Evolutionary conservation across 2,329 filamentous ascomycete species (phyloP).

Genomic region (Alternaria conjuncta): DNA sequence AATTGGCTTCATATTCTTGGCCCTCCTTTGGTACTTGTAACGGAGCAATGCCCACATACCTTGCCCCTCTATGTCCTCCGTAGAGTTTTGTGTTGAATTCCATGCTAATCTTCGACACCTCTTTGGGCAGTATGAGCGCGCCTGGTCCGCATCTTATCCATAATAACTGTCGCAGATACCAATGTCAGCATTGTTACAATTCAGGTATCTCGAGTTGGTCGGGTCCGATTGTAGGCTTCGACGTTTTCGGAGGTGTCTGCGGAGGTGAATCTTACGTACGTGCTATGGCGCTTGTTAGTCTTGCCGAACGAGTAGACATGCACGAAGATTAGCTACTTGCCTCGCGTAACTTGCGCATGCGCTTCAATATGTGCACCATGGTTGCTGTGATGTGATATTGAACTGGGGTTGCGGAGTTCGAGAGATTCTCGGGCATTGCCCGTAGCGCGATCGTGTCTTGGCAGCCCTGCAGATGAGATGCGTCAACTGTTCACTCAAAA

Average conservation of each 20-base stretch:
- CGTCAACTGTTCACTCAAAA: background rate
- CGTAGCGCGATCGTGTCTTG: constrained; percentile 21
- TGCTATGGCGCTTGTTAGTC: constrained; percentile 38
- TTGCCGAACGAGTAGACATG: background rate
- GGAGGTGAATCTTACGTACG: constrained; percentile 31
- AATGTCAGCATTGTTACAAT: constrained; percentile 8
- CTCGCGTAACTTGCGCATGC: constrained; percentile 75
- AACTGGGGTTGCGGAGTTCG: constrained; percentile 29
- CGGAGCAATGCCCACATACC: constrained; percentile 57
- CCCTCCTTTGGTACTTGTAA: background rate
- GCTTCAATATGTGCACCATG: constrained; percentile 67
- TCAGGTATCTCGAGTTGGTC: background rate
- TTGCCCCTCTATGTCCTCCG: constrained; percentile 74
- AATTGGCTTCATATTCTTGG: background rate
- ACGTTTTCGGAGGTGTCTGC: constrained; percentile 23
- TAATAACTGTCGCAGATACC: constrained; percentile 63
- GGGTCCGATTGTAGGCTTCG: background rate
- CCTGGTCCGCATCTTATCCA: constrained; percentile 80
- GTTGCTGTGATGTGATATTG: constrained; percentile 24
- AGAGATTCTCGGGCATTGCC: constrained; percentile 28
- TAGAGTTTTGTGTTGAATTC: constrained; percentile 69
- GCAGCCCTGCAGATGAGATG: constrained; percentile 4
- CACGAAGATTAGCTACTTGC: constrained; percentile 57
- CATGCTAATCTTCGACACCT: constrained; percentile 77
- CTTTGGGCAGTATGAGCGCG: constrained; percentile 77